These are phyloP conservation scores for Cytospora paraplurivora DNA, from an alignment of 2,329 filamentous ascomycete species.

Conservation along the genomic window DNA sequence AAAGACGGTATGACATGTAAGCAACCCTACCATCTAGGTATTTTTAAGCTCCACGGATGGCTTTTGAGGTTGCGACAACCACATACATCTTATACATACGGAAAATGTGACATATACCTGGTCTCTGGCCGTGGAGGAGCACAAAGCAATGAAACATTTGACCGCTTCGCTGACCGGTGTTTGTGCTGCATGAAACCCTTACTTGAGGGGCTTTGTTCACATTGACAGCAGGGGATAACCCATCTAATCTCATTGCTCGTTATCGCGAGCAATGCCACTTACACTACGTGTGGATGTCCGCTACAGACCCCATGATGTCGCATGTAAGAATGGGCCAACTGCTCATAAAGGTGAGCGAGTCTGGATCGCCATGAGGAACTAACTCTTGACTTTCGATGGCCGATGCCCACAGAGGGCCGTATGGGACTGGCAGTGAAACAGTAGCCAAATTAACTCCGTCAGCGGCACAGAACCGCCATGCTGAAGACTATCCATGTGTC, in stretches of 20 bases:
- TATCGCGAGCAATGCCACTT: not conserved
- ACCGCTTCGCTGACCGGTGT: conserved; percentile 12
- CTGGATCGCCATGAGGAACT: conserved; percentile 12
- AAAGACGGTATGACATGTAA: conserved; percentile 22
- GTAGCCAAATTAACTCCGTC: conserved; percentile 13
- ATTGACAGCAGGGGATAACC: not conserved
- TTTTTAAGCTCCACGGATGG: conserved; percentile 20
- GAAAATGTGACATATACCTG: conserved; percentile 11
- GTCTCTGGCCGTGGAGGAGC: not conserved
- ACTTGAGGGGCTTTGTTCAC: conserved; percentile 8
- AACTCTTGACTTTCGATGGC: conserved; percentile 11
- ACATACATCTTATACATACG: conserved; percentile 13
- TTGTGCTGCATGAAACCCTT: conserved; percentile 14
- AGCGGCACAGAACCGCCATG: not conserved
- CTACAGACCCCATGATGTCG: not conserved
- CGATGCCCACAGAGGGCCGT: conserved; percentile 14
- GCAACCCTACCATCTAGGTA: conserved; percentile 14
- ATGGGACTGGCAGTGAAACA: conserved; percentile 18
- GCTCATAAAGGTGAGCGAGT: conserved; percentile 6
- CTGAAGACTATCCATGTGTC: not conserved
- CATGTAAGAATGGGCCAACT: conserved; percentile 1
- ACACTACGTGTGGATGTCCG: not conserved
- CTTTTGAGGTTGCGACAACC: conserved; percentile 27
- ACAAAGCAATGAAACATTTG: not conserved
- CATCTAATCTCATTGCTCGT: not conserved